Evolutionary conservation across 495 filamentous ascomycete genomes (phyloP), one percentile per base, ranked within the genome.

Genomic region (Aspergillus egyptiacus): DNA sequence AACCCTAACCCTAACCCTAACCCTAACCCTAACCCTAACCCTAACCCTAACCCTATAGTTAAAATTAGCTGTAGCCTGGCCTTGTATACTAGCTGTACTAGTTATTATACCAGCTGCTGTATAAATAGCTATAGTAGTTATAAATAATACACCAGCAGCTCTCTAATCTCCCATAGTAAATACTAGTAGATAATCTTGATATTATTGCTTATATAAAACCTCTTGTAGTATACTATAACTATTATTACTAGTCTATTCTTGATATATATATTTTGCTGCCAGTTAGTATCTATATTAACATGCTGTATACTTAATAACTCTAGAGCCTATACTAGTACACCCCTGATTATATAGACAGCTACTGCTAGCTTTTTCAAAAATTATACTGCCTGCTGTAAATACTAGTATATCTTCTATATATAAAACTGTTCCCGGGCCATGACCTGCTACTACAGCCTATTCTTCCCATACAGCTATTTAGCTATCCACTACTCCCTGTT

Each of bases 211-310:
- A 36, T 24, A 13, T 50, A 47, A 36, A 46, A 56, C 11, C 48
- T 53, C 23, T 59, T 56, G 27, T 59, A 23, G 46, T 59, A 56
- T 25, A 24, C 22, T 0, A 36, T 56, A 3, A 47, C 38, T 1
- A 53, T 14, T 5, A 31, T 23, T 9, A 51, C 34, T 6, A 47
- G 24, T 13, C 49, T 23, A 30, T 59, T 39, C 15, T 59, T 40
- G 15, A 59, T 48, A 30, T 46, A 59, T n/a, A 59, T 34, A 25
- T 53, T 59, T 2, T 41, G 45, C 4, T 47, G 37, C 3, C 11
- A 30, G 19, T 27, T 36, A 17, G 2, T 19, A 6, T 32, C 2
- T 13, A 28, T 45, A n/a, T 45, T 45, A 1, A 3, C 10, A 22
- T 22, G 27, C 18, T 22, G 15, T 1, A 45, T 11, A 9, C n/a